These are phyloP conservation scores for Candida khao-thaluensis DNA, from an alignment of 805 yeast species.

Conservation along the genomic window DNA sequence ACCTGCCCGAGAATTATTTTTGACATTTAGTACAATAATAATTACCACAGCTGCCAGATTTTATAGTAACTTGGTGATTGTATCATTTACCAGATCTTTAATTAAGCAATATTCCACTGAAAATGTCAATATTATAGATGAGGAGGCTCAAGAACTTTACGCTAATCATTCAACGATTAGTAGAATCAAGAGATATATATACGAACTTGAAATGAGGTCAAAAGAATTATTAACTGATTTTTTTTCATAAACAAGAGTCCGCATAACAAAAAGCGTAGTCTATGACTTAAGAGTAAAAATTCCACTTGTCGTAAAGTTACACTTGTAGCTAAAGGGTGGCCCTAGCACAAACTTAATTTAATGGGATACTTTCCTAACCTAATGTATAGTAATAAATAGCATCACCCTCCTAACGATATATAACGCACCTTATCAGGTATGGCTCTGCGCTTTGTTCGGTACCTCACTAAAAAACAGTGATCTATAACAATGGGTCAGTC, in stretches of 20 bases:
- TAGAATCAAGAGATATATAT: slow-evolving; percentile 21
- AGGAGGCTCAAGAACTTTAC: slow-evolving; percentile 27
- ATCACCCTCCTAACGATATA: too few relatives aligned
- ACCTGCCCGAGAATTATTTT: slow-evolving; percentile 50
- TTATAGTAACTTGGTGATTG: slow-evolving; percentile 58
- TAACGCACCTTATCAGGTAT: too few relatives aligned
- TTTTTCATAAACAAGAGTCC: slow-evolving; percentile 15
- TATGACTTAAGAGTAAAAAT: too few relatives aligned
- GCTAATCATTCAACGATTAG: slow-evolving; percentile 21
- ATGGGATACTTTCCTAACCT: too few relatives aligned
- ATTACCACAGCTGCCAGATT: slow-evolving; percentile 48
- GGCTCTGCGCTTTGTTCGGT: too few relatives aligned
- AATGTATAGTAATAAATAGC: too few relatives aligned
- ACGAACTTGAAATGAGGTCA: slow-evolving; percentile 33
- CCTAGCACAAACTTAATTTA: too few relatives aligned
- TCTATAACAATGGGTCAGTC: slow-evolving; percentile 29
- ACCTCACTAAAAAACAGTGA: too few relatives aligned
- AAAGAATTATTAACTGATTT: slow-evolving; percentile 26
- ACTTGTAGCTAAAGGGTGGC: too few relatives aligned
- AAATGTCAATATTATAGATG: slow-evolving; percentile 20
- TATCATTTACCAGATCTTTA: slow-evolving; percentile 60
- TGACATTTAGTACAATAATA: slow-evolving; percentile 53
- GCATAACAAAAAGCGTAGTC: too few relatives aligned
- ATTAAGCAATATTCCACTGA: slow-evolving; percentile 35
- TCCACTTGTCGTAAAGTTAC: too few relatives aligned